These are phyloP conservation scores for Alternaria sp. DNA, from an alignment of 2,329 filamentous ascomycete species.

Conservation along the genomic window DNA sequence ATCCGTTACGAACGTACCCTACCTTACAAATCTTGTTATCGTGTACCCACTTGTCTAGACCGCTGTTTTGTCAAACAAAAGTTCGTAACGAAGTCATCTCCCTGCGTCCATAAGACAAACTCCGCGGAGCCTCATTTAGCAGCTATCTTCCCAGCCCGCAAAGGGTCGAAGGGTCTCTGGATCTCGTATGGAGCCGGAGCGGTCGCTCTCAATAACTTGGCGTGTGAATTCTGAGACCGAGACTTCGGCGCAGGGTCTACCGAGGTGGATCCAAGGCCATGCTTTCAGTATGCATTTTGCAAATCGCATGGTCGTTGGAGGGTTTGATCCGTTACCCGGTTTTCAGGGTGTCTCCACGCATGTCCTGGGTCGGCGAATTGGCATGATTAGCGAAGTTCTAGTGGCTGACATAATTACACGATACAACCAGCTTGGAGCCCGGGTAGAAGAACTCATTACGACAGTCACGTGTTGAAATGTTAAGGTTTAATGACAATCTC, in stretches of 20 bases:
- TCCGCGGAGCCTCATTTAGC: not conserved
- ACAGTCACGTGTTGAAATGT: not conserved
- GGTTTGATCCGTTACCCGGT: no score
- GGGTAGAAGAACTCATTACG: not conserved
- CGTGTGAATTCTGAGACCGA: not conserved
- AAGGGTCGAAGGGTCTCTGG: not conserved
- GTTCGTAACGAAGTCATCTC: not conserved
- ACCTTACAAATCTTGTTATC: not conserved
- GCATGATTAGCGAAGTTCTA: not conserved
- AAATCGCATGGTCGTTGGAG: no score
- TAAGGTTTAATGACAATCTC: not conserved
- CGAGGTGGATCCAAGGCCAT: constrained; percentile 4
- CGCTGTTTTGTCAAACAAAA: not conserved
- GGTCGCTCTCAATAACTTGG: not conserved
- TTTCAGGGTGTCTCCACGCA: no score
- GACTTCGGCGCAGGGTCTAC: not conserved
- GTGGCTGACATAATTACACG: not conserved
- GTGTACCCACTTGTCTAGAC: not conserved
- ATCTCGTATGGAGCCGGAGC: not conserved
- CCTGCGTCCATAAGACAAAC: not conserved
- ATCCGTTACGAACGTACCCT: not conserved
- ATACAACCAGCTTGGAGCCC: not conserved
- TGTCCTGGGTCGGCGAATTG: not conserved
- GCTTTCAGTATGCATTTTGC: no score
- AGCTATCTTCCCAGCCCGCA: not conserved